Conservation (phyloP, 2,329 filamentous ascomycete species). For the Sphaceloma murrayae region DNA sequence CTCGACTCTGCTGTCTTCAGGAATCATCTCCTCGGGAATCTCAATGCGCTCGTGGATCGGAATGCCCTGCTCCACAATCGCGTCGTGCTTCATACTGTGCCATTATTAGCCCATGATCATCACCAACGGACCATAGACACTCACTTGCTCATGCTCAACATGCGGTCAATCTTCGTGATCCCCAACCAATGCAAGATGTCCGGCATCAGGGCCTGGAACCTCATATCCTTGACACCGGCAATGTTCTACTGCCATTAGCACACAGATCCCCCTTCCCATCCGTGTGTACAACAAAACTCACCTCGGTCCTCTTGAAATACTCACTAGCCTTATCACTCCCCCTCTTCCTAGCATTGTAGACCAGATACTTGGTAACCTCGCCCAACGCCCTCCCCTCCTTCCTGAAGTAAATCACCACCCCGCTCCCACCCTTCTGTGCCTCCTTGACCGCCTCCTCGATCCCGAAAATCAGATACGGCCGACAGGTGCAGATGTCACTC, state of each 20-base stretch:
- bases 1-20: conserved; percentile 90
- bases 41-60: conserved; percentile 84
- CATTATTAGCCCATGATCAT: conserved; percentile 11
- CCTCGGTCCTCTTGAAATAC: conserved; percentile 95
- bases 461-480: conserved; percentile 91
- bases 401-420: conserved; percentile 96
- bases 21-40: conserved; percentile 88
- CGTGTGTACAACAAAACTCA: too few species aligned
- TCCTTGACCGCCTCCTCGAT: conserved; percentile 97
- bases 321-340: conserved; percentile 71
- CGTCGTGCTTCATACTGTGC: conserved; percentile 76
- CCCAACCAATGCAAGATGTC: conserved; percentile 90
- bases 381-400: conserved; percentile 93
- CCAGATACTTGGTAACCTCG: conserved; percentile 83
- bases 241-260: too few species aligned
- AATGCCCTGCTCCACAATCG: conserved; percentile 75
- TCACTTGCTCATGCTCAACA: conserved; percentile 97
- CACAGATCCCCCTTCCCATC: too few species aligned
- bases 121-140: conserved; percentile 24
- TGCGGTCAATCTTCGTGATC: conserved; percentile 95
- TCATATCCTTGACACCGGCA: conserved; percentile 91
- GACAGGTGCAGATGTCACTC: conserved; percentile 94
- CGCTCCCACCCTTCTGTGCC: conserved; percentile 85
- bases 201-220: conserved; percentile 96
- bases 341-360: conserved; percentile 74